These are phyloP conservation scores for Aphanoascus verrucosus DNA, from an alignment of 2,329 filamentous ascomycete genomes.

Conservation along the genomic window DNA sequence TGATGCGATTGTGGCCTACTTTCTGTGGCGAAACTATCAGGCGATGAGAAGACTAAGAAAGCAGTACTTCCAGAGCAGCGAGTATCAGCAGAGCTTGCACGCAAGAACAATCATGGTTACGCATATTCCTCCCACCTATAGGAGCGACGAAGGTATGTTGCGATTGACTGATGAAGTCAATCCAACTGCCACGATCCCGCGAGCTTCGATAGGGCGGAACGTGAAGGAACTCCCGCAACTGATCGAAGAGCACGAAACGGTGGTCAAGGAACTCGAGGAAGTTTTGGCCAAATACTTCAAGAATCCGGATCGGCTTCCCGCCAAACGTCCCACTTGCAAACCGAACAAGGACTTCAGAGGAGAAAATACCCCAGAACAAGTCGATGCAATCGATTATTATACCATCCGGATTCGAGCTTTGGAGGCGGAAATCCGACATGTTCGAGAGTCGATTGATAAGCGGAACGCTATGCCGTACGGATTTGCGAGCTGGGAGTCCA, in stretches of 20 bases:
- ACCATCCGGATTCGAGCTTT: slow-evolving; percentile 73
- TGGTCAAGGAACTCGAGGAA: slow-evolving; percentile 71
- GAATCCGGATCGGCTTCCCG: slow-evolving; percentile 68
- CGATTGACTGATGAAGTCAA: slow-evolving; percentile 71
- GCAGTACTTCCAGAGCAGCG: slow-evolving; percentile 69
- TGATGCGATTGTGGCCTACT: slow-evolving; percentile 63
- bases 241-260: slow-evolving; percentile 70
- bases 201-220: slow-evolving; percentile 77
- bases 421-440: slow-evolving; percentile 73
- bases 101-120: slow-evolving; percentile 53
- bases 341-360: slow-evolving; percentile 70
- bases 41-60: slow-evolving; percentile 61
- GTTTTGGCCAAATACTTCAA: slow-evolving; percentile 83
- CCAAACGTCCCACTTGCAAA: slow-evolving; percentile 64
- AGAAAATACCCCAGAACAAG: slow-evolving; percentile 52
- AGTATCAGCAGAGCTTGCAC: slow-evolving; percentile 81
- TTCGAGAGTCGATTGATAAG: slow-evolving; percentile 70
- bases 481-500: slow-evolving; percentile 85
- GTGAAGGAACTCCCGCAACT: slow-evolving; percentile 80
- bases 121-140: slow-evolving; percentile 66
- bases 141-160: slow-evolving; percentile 77
- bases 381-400: slow-evolving; percentile 91
- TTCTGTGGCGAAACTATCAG: slow-evolving; percentile 84
- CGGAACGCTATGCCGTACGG: slow-evolving; percentile 83
- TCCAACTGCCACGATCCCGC: slow-evolving; percentile 65